Evolutionary conservation across 2,329 filamentous ascomycete species (phyloP).

Genomic region (Alternaria triticina): DNA sequence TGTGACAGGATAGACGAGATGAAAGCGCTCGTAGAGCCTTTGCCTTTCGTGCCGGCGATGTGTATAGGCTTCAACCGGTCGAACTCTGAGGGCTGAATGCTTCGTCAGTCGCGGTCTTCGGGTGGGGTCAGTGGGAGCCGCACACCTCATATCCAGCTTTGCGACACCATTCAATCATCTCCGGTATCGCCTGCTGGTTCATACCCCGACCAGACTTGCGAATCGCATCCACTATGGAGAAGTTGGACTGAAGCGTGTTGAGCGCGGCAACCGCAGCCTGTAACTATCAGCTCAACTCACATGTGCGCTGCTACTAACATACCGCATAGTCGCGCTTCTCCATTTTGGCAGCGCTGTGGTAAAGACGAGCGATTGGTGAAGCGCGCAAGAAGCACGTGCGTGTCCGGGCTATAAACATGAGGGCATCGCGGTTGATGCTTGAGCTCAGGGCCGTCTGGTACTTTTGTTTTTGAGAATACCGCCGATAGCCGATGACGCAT

Average conservation of each 20-base stretch:
- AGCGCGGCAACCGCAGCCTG: conserved; percentile 75
- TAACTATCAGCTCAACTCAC: conserved; percentile 21
- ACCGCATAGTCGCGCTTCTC: conserved; percentile 46
- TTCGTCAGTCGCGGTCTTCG: conserved; percentile 9
- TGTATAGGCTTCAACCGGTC: conserved; percentile 72
- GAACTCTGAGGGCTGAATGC: conserved; percentile 64
- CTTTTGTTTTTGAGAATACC: conserved; percentile 22
- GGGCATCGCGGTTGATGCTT: conserved; percentile 30
- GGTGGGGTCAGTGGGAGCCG: conserved; percentile 30
- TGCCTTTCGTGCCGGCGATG: conserved; percentile 92
- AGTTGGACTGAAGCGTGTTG: conserved; percentile 80
- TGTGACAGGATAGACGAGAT: conserved; percentile 78
- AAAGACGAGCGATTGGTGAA: conserved; percentile 16
- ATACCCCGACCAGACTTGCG: conserved; percentile 74
- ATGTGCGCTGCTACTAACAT: conserved; percentile 12
- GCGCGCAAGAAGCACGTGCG: conserved; percentile 22
- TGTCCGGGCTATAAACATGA: conserved; percentile 39
- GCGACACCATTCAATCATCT: conserved; percentile 79
- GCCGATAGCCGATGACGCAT: conserved; percentile 35
- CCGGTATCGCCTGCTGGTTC: conserved; percentile 78
- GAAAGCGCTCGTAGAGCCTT: conserved; percentile 87
- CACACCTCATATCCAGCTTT: conserved; percentile 77
- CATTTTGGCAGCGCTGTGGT: conserved; percentile 31
- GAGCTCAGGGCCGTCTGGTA: neutral
- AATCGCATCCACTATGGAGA: conserved; percentile 76